Evolutionary conservation across 345 rosid species (phyloP).

Genomic region (Linum trigynum): DNA sequence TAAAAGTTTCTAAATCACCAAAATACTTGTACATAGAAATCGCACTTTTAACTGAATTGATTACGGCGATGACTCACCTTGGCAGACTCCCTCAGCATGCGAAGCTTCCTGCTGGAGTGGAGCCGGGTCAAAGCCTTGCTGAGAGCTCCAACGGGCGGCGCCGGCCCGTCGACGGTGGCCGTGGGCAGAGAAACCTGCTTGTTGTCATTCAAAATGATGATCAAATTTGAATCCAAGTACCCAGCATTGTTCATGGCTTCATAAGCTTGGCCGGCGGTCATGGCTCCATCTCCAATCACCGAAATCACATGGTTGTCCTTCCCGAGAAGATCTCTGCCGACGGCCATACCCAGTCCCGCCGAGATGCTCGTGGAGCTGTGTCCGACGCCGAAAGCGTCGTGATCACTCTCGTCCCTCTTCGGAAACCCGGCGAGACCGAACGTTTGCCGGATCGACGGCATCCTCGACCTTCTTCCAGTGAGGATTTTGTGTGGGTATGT

Average conservation of each 20-base stretch:
- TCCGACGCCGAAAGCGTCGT: slow-evolving; percentile 45
- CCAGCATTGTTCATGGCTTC: slow-evolving; percentile 54
- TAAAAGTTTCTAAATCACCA: no score
- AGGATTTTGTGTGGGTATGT: slow-evolving; percentile 38
- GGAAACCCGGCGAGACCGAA: slow-evolving; percentile 43
- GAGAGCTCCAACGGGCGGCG: slow-evolving; percentile 44
- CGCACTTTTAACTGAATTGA: no score
- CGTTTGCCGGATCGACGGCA: slow-evolving; percentile 39
- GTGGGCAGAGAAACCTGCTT: slow-evolving; percentile 45
- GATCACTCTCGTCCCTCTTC: slow-evolving; percentile 36
- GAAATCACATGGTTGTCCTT: slow-evolving; percentile 38
- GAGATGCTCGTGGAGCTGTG: slow-evolving; percentile 56
- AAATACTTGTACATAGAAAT: no score
- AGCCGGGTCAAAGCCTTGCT: slow-evolving; percentile 27
- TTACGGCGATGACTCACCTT: slow-evolving; percentile 18
- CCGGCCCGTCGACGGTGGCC: slow-evolving; percentile 43
- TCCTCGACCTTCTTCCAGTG: slow-evolving; percentile 36
- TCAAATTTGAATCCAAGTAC: slow-evolving; percentile 34
- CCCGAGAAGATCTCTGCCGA: slow-evolving; percentile 39
- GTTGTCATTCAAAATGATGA: slow-evolving; percentile 41
- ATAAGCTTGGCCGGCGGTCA: slow-evolving; percentile 49
- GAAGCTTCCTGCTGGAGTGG: slow-evolving; percentile 23
- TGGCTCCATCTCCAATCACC: slow-evolving; percentile 46
- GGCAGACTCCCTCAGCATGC: slow-evolving; percentile 28
- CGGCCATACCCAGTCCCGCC: slow-evolving; percentile 47